Conservation (phyloP, 257 asterid species). For the Solanum medicagineum region DNA sequence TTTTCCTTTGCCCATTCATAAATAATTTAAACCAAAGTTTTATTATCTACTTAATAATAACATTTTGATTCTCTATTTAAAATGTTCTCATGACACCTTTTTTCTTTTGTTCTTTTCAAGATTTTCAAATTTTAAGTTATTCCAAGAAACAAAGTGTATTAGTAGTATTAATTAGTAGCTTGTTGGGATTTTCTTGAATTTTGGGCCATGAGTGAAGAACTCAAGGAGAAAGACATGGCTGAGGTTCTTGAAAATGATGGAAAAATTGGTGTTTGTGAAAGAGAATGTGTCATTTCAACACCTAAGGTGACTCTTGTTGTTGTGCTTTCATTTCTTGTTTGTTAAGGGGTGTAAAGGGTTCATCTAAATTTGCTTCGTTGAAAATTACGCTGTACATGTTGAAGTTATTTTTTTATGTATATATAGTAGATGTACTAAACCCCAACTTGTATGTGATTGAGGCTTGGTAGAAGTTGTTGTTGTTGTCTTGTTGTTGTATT, state of each 20-base stretch:
- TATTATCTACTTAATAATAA: neutral
- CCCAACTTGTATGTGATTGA: neutral
- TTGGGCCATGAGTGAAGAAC: neutral
- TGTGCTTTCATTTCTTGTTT: neutral
- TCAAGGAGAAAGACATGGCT: neutral
- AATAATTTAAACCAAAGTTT: neutral
- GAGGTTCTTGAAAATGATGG: neutral
- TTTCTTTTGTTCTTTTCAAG: neutral
- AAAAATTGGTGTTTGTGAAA: neutral
- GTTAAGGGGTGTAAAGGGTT: neutral
- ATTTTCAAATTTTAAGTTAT: neutral
- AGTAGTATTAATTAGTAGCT: neutral
- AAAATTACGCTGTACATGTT: neutral
- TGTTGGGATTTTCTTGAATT: neutral
- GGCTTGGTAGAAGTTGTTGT: too few relatives aligned
- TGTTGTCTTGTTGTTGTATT: neutral
- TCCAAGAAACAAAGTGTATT: neutral
- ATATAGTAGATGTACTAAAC: neutral
- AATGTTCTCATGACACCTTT: neutral
- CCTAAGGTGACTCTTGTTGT: slow-evolving; percentile 1
- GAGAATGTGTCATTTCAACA: slow-evolving; percentile 22
- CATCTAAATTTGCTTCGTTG: neutral
- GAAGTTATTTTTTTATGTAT: neutral
- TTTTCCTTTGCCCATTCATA: neutral
- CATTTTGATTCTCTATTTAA: neutral